phyloP scores from a whole-genome alignment of 768 basidiomycete genomes.

The Pleurotus cornucopiae region DNA sequence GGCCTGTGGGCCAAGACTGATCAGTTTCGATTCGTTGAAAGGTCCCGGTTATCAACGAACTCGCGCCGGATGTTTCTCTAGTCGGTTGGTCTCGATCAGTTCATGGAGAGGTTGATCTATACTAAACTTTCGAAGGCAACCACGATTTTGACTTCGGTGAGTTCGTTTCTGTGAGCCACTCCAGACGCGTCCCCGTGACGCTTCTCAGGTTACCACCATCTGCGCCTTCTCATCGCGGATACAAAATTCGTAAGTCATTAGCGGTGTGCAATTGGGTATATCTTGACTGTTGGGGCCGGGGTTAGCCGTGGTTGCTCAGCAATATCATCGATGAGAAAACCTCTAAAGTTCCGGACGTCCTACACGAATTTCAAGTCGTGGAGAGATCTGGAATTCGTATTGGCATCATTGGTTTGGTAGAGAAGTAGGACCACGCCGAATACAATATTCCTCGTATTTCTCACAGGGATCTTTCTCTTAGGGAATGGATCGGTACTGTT shows the following conservation, averaged over 20 bases:
- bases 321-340: constrained; percentile 78
- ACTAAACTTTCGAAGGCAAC: constrained; percentile 51
- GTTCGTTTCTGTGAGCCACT: constrained; percentile 5
- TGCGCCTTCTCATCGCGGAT: constrained; percentile 63
- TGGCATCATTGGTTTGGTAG: constrained; percentile 84
- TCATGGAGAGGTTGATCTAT: not conserved
- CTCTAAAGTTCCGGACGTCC: constrained; percentile 51
- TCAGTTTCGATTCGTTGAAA: constrained; percentile 19
- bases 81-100: constrained; percentile 51
- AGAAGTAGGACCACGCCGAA: constrained; percentile 48
- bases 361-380: constrained; percentile 61
- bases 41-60: constrained; percentile 83
- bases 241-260: constrained; percentile 62
- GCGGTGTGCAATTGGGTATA: not conserved
- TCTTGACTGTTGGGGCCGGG: not conserved
- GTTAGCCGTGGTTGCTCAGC: constrained; percentile 84
- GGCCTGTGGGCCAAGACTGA: not conserved
- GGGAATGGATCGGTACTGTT: constrained; percentile 88
- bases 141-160: constrained; percentile 90
- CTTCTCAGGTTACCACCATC: constrained; percentile 55
- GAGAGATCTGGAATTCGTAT: constrained; percentile 69
- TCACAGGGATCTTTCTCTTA: constrained; percentile 21
- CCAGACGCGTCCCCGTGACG: not conserved
- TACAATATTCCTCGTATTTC: not conserved
- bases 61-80: constrained; percentile 76